Percentiles rank a stretch among this genome's conserved stretches.
Conservation (phyloP, 139 green algal genomes). For the Micractinium conductrix region DNA sequence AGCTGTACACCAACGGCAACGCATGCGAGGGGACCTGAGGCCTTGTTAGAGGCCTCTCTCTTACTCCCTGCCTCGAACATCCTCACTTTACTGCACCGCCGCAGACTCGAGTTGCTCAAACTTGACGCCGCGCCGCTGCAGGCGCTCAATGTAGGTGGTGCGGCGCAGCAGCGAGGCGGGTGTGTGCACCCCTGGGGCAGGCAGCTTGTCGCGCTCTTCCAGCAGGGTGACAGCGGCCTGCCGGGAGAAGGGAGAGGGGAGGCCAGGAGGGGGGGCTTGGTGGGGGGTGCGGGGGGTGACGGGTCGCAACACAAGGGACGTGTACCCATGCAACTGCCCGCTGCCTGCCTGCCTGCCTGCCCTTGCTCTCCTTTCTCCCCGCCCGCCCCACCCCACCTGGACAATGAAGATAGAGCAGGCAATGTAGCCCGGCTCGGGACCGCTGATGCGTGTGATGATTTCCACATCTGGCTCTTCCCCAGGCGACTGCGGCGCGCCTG, state of each 20-base stretch:
- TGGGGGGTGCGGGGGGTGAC: not conserved
- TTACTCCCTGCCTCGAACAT: not conserved
- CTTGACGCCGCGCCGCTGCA: slow-evolving; percentile 42
- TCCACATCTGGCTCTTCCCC: slow-evolving; percentile 33
- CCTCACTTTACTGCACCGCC: not conserved
- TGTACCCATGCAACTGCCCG: too few species aligned
- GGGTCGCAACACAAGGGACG: not conserved
- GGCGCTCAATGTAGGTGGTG: slow-evolving; percentile 46
- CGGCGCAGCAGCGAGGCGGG: slow-evolving; percentile 36
- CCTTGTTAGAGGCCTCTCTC: too few species aligned
- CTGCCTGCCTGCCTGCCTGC: too few species aligned
- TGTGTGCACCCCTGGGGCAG: slow-evolving; percentile 42
- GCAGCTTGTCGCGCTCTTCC: slow-evolving; percentile 48
- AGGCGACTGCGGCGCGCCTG: not conserved
- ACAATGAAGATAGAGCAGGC: slow-evolving; percentile 65
- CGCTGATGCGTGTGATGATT: slow-evolving; percentile 39
- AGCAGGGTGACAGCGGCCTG: slow-evolving; percentile 60
- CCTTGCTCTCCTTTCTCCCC: not conserved
- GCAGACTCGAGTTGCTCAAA: slow-evolving; percentile 29
- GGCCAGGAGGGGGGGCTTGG: not conserved
- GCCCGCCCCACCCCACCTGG: slow-evolving; percentile 3
- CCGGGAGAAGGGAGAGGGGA: not conserved
- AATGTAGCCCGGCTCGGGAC: slow-evolving; percentile 72
- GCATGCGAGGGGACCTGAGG: too few species aligned
- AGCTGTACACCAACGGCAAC: too few species aligned